A percentile compares a stretch with the other conserved stretches of the same genome.
phyloP scores from a whole-genome alignment of 1,284 basidiomycete genomes.

The Cutaneotrichosporon dermatis region DNA sequence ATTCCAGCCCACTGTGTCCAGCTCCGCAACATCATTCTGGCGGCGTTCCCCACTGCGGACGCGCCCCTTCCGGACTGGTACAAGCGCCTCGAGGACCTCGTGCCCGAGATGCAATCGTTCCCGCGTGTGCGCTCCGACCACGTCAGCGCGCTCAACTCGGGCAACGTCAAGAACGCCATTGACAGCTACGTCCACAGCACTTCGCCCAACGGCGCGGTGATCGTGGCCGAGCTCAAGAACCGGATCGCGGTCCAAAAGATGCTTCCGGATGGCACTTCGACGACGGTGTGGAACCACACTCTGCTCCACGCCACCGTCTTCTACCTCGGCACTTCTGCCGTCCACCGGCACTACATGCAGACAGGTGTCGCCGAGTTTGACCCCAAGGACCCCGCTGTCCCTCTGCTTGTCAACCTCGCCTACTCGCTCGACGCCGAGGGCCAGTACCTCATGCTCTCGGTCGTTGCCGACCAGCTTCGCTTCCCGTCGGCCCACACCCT shows the following conservation, averaged over 20 bases:
- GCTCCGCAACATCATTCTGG: constrained; percentile 91
- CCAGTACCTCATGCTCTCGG: constrained; percentile 86
- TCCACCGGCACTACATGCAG: constrained; percentile 71
- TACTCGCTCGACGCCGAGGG: constrained; percentile 85
- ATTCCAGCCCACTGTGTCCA: constrained; percentile 93
- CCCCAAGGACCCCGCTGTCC: constrained; percentile 71
- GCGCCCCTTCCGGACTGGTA: constrained; percentile 69
- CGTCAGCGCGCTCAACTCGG: constrained; percentile 68
- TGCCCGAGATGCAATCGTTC: constrained; percentile 82
- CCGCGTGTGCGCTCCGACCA: constrained; percentile 90
- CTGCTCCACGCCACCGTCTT: constrained; percentile 90
- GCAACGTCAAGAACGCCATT: constrained; percentile 69
- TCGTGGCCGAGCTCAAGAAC: constrained; percentile 77
- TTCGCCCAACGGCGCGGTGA: constrained; percentile 53
- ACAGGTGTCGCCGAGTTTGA: constrained; percentile 75
- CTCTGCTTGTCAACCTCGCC: constrained; percentile 74
- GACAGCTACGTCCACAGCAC: constrained; percentile 74
- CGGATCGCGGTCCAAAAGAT: constrained; percentile 59
- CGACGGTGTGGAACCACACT: constrained; percentile 77
- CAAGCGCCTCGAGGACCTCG: constrained; percentile 55
- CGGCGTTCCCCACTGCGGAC: constrained; percentile 86
- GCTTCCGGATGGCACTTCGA: constrained; percentile 52
- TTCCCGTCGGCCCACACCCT: constrained; percentile 95
- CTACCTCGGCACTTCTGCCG: constrained; percentile 85
- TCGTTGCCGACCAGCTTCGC: constrained; percentile 87